Conservation (phyloP, 768 basidiomycete genomes). For the Galerina marginata region DNA sequence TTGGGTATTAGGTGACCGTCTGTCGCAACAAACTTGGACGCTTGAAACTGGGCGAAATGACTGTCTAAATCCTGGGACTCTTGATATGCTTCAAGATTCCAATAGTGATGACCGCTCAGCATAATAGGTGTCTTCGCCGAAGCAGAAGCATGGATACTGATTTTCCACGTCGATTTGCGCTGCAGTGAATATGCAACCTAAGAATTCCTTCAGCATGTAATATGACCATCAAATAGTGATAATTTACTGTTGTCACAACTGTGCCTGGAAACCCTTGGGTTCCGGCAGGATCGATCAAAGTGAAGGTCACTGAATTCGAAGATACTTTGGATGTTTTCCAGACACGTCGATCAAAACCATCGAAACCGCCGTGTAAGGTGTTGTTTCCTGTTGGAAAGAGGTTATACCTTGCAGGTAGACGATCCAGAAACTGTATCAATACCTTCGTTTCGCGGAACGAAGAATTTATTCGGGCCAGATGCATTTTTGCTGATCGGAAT, state of each 20-base stretch:
- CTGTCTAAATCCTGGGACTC: constrained; percentile 43
- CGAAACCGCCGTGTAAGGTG: constrained; percentile 51
- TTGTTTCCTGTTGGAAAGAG: constrained; percentile 36
- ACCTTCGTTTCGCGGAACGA: constrained; percentile 46
- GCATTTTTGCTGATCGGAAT: constrained; percentile 47
- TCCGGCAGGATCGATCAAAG: constrained; percentile 46
- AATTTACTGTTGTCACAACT: constrained; percentile 36
- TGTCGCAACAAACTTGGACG: constrained; percentile 44
- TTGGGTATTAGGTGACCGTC: constrained; percentile 47
- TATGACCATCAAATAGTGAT: too few species aligned
- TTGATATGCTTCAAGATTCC: constrained; percentile 51
- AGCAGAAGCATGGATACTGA: constrained; percentile 42
- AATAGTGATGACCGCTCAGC: constrained; percentile 49
- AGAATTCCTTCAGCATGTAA: neutral
- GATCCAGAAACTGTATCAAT: constrained; percentile 6
- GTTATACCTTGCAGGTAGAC: neutral
- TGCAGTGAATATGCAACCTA: constrained; percentile 43
- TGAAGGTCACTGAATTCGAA: constrained; percentile 45
- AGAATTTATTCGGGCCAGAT: constrained; percentile 41
- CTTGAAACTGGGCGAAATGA: constrained; percentile 41
- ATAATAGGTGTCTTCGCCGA: constrained; percentile 47
- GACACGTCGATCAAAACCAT: constrained; percentile 49
- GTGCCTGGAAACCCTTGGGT: constrained; percentile 54
- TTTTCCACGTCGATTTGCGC: constrained; percentile 40
- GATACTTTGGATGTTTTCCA: constrained; percentile 44